phyloP scores from a whole-genome alignment of 345 rosid genomes.

The Hirschfeldia incana region DNA sequence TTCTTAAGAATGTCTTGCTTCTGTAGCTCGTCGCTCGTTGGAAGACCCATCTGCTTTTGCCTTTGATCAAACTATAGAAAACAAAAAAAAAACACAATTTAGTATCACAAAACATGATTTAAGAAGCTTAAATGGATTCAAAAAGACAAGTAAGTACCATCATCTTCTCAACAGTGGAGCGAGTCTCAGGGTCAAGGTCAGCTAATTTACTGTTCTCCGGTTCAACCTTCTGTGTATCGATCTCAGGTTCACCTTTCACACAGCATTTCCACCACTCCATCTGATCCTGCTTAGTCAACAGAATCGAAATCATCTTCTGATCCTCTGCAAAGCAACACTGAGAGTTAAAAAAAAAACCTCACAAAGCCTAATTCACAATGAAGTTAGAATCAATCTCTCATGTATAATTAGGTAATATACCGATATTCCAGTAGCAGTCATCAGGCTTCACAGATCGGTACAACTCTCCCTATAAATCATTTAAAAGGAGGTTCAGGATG shows the following conservation, averaged over 20 bases:
- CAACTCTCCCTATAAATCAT: conserved; percentile 65
- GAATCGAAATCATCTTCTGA: conserved; percentile 46
- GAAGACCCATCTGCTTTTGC: conserved; percentile 94
- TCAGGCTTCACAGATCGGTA: conserved; percentile 71
- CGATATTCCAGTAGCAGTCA: conserved; percentile 96
- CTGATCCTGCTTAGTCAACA: conserved; percentile 88
- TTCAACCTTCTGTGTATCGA: conserved; percentile 96
- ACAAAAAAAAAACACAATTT: neutral
- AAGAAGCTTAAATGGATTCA: neutral
- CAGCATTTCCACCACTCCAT: conserved; percentile 97
- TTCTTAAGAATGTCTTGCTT: conserved; percentile 91
- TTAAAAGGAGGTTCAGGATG: conserved; percentile 5
- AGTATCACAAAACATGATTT: neutral
- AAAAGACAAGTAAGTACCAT: conserved; percentile 52
- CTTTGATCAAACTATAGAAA: conserved; percentile 84
- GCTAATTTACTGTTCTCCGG: conserved; percentile 89
- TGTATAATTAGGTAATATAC: conserved; percentile 40
- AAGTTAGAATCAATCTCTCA: neutral
- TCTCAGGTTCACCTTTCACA: conserved; percentile 87
- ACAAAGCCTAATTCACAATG: neutral
- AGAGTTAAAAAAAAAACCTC: conserved; percentile 11
- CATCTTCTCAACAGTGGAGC: conserved; percentile 94
- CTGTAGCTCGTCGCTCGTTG: conserved; percentile 89
- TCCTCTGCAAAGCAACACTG: conserved; percentile 37
- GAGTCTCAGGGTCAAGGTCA: conserved; percentile 87